Percentiles rank a stretch among this genome's conserved stretches.
Evolutionary conservation across 2,329 filamentous ascomycete genomes (phyloP).

Genomic region (Akanthomyces muscarius): DNA sequence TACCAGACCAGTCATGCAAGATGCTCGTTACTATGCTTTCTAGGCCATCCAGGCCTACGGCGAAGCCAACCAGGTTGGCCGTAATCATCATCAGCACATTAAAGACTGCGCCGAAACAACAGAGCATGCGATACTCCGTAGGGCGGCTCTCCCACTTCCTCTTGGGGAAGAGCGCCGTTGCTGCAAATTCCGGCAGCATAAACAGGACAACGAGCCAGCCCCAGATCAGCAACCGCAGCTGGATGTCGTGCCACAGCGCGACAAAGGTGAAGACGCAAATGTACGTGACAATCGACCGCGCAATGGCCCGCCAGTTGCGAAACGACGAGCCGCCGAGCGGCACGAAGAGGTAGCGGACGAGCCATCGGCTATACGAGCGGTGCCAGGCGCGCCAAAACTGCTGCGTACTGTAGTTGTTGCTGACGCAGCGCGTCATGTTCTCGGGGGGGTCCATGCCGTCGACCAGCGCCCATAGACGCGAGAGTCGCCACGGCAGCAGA

Average conservation of each 20-base stretch:
- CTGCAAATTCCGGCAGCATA: slow-evolving; percentile 82
- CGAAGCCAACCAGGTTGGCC: slow-evolving; percentile 93
- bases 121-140: slow-evolving; percentile 72
- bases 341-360: slow-evolving; percentile 89
- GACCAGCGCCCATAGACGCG: slow-evolving; percentile 89
- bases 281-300: slow-evolving; percentile 67
- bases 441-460: slow-evolving; percentile 94
- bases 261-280: slow-evolving; percentile 92
- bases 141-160: slow-evolving; percentile 66
- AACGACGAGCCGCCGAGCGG: slow-evolving; percentile 73
- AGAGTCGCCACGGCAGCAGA: slow-evolving; percentile 94
- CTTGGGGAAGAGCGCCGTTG: slow-evolving; percentile 66
- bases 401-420: slow-evolving; percentile 85
- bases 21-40: slow-evolving; percentile 72
- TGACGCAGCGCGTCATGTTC: slow-evolving; percentile 97
- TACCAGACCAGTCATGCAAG: slow-evolving; percentile 67
- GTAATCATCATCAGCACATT: slow-evolving; percentile 95
- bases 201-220: slow-evolving; percentile 95
- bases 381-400: slow-evolving; percentile 98
- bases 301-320: slow-evolving; percentile 41
- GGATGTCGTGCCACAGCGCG: slow-evolving; percentile 96
- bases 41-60: slow-evolving; percentile 83
- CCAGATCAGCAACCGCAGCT: slow-evolving; percentile 87
- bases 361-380: slow-evolving; percentile 90
- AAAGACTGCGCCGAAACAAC: slow-evolving; percentile 72